Percentiles rank a stretch among this genome's conserved stretches.
Evolutionary conservation across 140 eudicot species (phyloP).

Genomic region (Oenanthe javanica): DNA sequence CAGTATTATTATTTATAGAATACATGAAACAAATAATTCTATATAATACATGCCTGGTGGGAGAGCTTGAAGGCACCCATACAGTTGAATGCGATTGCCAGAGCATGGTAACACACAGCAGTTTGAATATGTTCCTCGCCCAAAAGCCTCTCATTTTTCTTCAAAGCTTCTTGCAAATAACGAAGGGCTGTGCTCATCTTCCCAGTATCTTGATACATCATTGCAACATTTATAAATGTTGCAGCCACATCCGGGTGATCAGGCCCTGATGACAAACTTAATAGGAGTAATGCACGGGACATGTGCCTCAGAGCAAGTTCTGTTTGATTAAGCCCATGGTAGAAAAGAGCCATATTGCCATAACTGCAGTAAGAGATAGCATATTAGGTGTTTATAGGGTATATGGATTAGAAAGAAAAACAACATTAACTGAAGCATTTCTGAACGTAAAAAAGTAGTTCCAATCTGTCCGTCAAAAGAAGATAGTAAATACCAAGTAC

Average conservation of each 20-base stretch:
- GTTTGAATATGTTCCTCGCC: conserved; percentile 99
- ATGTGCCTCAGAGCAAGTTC: conserved; percentile 94
- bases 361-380: conserved; percentile 48
- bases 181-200: conserved; percentile 96
- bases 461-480: neutral
- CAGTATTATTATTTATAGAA: neutral
- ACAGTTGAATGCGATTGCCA: conserved; percentile 94
- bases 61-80: conserved; percentile 95
- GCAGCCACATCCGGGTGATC: conserved; percentile 99
- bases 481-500: neutral
- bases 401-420: neutral
- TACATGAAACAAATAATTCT: neutral
- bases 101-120: conserved; percentile 95
- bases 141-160: conserved; percentile 83
- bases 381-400: neutral
- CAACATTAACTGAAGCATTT: neutral
- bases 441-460: neutral
- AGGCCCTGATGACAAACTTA: conserved; percentile 89
- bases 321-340: conserved; percentile 92
- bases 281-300: conserved; percentile 84
- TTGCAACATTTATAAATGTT: conserved; percentile 92
- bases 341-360: conserved; percentile 96
- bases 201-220: conserved; percentile 98
- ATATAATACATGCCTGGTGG: conserved; percentile 60
- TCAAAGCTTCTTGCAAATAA: conserved; percentile 94